Evolutionary conservation across 2,329 filamentous ascomycete species (phyloP).

Genomic region (Sporothrix protearum): DNA sequence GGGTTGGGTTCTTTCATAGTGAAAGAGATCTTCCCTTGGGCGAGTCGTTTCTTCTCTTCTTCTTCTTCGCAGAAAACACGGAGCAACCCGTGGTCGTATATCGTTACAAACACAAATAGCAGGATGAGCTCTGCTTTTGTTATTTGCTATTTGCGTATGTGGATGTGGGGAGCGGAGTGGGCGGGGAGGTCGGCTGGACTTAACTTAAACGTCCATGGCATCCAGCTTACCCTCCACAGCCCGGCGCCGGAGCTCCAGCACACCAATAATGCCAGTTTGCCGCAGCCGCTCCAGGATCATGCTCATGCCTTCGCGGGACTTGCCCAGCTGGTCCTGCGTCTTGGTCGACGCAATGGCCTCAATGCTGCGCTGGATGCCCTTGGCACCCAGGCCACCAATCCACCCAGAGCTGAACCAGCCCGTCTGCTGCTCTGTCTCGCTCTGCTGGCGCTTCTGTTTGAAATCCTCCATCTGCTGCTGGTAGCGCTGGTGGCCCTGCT

Average conservation of each 20-base stretch:
- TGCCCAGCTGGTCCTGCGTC: slow-evolving; percentile 72
- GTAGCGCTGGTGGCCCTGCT: slow-evolving; percentile 38
- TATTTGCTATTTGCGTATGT: background rate
- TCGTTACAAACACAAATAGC: background rate
- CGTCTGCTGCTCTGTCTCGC: slow-evolving; percentile 30
- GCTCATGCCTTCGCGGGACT: slow-evolving; percentile 79
- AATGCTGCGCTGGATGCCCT: slow-evolving; percentile 73
- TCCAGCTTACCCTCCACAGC: slow-evolving; percentile 40
- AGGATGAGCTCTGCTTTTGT: background rate
- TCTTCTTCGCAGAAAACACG: background rate
- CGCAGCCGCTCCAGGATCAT: slow-evolving; percentile 70
- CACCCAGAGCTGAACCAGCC: slow-evolving; percentile 44
- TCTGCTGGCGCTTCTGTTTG: slow-evolving; percentile 28
- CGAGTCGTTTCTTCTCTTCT: background rate
- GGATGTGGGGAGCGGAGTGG: background rate
- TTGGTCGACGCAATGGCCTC: slow-evolving; percentile 74
- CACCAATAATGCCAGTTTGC: slow-evolving; percentile 56
- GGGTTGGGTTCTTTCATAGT: background rate
- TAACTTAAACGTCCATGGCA: background rate
- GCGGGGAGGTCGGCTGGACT: background rate
- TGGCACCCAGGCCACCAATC: slow-evolving; percentile 56
- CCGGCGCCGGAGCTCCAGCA: slow-evolving; percentile 53
- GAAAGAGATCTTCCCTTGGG: background rate
- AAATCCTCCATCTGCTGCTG: slow-evolving; percentile 29
- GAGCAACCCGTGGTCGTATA: slow-evolving; percentile 7